Percentiles rank a stretch among this genome's conserved stretches.
These are phyloP conservation scores for Antitrichia curtipendula DNA, from an alignment of 225 moss, liverwort and hornwort genomes.

Conservation along the genomic window DNA sequence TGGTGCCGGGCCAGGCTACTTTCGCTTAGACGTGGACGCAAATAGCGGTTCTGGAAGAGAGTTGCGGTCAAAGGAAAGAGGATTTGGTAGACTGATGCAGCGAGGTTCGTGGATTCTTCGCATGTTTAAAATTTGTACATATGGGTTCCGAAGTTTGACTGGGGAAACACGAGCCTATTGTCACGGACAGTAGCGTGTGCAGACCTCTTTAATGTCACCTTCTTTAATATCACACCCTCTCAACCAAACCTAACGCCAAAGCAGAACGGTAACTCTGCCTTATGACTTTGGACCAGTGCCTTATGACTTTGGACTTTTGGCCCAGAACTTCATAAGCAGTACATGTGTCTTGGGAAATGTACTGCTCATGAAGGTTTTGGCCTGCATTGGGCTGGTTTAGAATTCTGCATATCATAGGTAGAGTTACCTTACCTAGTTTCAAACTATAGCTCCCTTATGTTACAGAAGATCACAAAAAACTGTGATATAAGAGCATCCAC, in stretches of 20 bases:
- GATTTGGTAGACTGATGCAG: neutral
- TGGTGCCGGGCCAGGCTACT: neutral
- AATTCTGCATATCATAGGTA: no score
- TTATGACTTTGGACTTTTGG: no score
- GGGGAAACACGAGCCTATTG: neutral
- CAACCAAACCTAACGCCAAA: neutral
- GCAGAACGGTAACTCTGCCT: no score
- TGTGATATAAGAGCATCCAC: neutral
- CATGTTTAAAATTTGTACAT: rapidly evolving
- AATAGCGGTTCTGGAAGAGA: neutral
- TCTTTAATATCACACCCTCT: neutral
- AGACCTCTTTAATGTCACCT: no score
- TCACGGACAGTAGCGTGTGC: no score
- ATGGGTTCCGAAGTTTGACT: neutral
- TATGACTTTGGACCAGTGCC: no score
- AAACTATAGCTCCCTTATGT: neutral
- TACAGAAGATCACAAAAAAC: neutral
- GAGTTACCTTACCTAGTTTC: neutral
- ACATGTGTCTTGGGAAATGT: no score
- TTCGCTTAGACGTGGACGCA: neutral
- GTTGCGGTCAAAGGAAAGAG: neutral
- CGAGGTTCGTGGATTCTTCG: neutral
- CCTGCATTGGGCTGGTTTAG: no score
- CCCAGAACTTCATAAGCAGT: no score
- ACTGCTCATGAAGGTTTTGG: no score